A percentile compares a stretch with the other conserved stretches of the same genome.
phyloP scores from a whole-genome alignment of 2,329 filamentous ascomycete species.

The Ophiocordyceps sinensis region DNA sequence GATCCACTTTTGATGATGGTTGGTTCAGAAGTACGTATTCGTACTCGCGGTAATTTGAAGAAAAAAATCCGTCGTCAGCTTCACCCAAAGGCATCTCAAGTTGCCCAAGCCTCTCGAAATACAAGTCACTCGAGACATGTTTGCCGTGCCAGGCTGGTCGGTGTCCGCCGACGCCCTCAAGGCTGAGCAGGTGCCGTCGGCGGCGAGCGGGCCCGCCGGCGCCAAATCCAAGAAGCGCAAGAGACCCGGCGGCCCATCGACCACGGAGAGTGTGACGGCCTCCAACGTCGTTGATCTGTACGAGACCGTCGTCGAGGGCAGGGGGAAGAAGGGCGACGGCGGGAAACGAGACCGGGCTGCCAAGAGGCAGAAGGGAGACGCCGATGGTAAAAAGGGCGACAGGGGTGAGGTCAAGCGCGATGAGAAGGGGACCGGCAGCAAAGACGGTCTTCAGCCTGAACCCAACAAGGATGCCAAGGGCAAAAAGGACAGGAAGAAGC shows the following conservation, averaged over 20 bases:
- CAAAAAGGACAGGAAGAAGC: slow-evolving; percentile 16
- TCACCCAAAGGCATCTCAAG: neutral
- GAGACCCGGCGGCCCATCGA: slow-evolving; percentile 14
- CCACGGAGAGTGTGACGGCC: slow-evolving; percentile 37
- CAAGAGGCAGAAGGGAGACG: slow-evolving; percentile 7
- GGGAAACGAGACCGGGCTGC: slow-evolving; percentile 11
- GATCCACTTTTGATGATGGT: no score
- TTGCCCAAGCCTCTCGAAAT: neutral
- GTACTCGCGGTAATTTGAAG: neutral
- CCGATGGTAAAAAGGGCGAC: neutral
- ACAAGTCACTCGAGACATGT: slow-evolving; percentile 41
- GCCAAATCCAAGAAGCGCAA: slow-evolving; percentile 47
- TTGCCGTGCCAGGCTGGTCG: slow-evolving; percentile 87
- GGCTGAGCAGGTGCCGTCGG: slow-evolving; percentile 38
- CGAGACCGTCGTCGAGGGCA: slow-evolving; percentile 64
- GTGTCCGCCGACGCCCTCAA: slow-evolving; percentile 59
- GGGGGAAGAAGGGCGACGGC: slow-evolving; percentile 19
- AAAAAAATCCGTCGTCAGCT: neutral
- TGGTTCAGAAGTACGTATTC: no score
- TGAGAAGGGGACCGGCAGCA: neutral
- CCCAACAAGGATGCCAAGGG: slow-evolving; percentile 22
- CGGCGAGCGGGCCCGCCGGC: slow-evolving; percentile 15
- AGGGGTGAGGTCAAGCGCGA: slow-evolving; percentile 22
- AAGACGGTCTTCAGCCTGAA: neutral
- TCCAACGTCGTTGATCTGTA: slow-evolving; percentile 67